Conservation (phyloP, 148 eudicot species). For the Amaranthus hypochondriacus region DNA sequence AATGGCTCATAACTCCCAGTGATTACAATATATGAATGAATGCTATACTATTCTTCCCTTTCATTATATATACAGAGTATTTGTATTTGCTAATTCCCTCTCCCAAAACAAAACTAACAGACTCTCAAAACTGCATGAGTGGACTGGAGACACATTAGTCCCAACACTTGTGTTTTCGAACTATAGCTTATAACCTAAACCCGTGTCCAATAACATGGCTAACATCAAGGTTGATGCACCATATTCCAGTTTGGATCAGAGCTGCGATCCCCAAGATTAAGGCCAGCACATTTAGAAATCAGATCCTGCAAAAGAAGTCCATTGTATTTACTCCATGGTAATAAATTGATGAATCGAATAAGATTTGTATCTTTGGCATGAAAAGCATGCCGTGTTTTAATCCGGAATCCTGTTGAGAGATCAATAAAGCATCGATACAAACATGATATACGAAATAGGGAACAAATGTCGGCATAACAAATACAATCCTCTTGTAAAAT, state of each 20-base stretch:
- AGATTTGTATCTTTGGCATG: constrained; percentile 1
- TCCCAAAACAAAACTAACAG: too few relatives aligned
- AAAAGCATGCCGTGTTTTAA: background rate
- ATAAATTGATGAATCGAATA: background rate
- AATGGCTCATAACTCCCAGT: too few relatives aligned
- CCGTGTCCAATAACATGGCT: background rate
- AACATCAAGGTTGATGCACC: constrained; percentile 12
- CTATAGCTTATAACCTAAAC: background rate
- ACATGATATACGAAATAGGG: background rate
- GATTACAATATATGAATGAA: too few relatives aligned
- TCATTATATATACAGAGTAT: too few relatives aligned
- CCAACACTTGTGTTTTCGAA: background rate
- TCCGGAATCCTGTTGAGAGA: background rate
- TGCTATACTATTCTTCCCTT: too few relatives aligned
- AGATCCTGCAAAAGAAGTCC: constrained; percentile 20
- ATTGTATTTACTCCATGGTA: background rate
- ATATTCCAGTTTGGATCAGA: constrained; percentile 21
- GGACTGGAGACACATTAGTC: too few relatives aligned
- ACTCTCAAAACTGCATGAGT: too few relatives aligned
- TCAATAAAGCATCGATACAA: background rate
- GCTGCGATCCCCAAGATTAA: constrained; percentile 23
- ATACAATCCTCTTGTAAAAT: background rate
- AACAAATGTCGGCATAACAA: background rate
- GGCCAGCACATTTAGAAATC: constrained; percentile 33
- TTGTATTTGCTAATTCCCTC: too few relatives aligned